These are phyloP conservation scores for Vigna hirtella DNA, from an alignment of 306 rosid genomes.

Conservation along the genomic window DNA sequence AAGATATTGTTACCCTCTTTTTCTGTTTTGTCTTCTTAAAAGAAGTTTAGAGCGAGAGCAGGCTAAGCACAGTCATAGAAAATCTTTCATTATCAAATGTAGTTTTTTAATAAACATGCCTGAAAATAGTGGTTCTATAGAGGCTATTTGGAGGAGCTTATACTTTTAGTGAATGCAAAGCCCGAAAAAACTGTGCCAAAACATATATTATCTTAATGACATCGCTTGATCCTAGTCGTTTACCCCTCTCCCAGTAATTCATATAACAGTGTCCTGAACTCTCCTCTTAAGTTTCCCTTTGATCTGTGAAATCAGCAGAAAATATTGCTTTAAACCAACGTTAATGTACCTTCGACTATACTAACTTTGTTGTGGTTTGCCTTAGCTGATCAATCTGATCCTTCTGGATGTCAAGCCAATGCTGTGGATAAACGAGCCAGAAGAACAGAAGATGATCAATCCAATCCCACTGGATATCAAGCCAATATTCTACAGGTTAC, in stretches of 20 bases:
- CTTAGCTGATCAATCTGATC: slow-evolving; percentile 54
- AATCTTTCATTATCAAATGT: not conserved
- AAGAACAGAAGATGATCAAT: slow-evolving; percentile 53
- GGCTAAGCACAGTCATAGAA: not conserved
- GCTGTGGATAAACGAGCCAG: slow-evolving; percentile 37
- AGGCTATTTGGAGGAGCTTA: not conserved
- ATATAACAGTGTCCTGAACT: slow-evolving; percentile 23
- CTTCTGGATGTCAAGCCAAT: slow-evolving; percentile 45
- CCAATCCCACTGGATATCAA: slow-evolving; percentile 47
- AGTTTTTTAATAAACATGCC: not conserved
- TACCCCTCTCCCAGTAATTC: slow-evolving; percentile 1
- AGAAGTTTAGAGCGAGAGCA: not conserved
- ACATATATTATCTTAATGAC: slow-evolving; percentile 16
- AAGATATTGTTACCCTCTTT: not conserved
- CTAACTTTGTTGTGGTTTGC: slow-evolving; percentile 32
- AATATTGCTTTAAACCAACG: not conserved
- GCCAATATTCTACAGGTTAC: slow-evolving; percentile 57
- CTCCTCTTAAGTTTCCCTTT: slow-evolving; percentile 14
- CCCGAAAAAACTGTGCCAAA: not conserved
- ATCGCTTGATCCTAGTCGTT: not conserved
- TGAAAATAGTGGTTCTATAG: not conserved
- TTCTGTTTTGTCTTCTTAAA: not conserved
- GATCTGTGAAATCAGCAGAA: slow-evolving; percentile 14
- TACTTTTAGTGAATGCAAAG: not conserved
- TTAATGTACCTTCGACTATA: slow-evolving; percentile 29